Conservation (phyloP, 371 early-diverging fungal genomes). For the Mortierella sp. region DNA sequence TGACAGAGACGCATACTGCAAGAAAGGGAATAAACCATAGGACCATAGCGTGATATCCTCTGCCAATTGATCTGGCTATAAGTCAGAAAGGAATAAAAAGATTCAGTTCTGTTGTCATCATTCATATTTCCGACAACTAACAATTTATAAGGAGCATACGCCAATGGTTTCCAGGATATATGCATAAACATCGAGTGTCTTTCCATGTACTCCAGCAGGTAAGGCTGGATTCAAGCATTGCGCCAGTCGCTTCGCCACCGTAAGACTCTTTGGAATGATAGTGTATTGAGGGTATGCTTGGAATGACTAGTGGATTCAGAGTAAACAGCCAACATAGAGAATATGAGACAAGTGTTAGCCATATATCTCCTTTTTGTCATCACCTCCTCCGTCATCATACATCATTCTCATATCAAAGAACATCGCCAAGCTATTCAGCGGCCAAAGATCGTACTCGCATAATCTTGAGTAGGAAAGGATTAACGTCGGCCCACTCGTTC, state of each 20-base stretch:
- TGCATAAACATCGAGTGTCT: conserved; percentile 92
- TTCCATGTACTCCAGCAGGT: conserved; percentile 99
- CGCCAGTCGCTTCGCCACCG: conserved; percentile 95
- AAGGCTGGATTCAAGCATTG: conserved; percentile 98
- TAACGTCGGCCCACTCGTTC: conserved; percentile 97
- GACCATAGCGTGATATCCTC: conserved; percentile 90
- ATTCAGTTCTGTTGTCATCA: not conserved
- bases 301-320: conserved; percentile 64
- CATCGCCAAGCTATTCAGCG: not conserved
- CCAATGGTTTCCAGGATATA: conserved; percentile 90
- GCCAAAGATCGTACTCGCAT: conserved; percentile 69
- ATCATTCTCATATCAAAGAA: not conserved
- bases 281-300: conserved; percentile 84
- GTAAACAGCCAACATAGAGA: not conserved
- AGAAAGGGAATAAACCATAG: conserved; percentile 92
- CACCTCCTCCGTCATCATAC: not conserved
- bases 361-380: not conserved
- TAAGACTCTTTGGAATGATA: conserved; percentile 86
- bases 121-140: not conserved
- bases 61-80: conserved; percentile 78
- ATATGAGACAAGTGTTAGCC: conserved; percentile 4
- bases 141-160: conserved; percentile 54
- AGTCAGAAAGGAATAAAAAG: conserved; percentile 1
- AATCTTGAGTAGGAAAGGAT: conserved; percentile 89
- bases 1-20: conserved; percentile 86